Percentiles rank a stretch among this genome's conserved stretches.
Conservation (phyloP, 1,139 yeast genomes). For the Suhomyces ambrosiae region DNA sequence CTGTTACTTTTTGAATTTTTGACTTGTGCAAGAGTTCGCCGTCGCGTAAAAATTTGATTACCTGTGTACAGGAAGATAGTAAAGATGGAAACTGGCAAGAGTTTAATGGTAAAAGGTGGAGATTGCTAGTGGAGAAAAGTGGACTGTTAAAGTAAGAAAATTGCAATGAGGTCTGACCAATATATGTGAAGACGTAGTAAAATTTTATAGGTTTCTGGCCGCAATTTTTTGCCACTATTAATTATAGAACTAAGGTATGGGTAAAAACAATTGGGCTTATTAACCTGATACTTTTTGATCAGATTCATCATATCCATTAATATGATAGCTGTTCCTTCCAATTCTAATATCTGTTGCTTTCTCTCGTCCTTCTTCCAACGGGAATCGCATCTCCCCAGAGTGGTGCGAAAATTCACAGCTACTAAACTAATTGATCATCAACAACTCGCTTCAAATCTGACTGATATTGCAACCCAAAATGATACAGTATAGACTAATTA, state of each 20-base stretch:
- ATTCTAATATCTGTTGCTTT: background rate
- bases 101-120: background rate
- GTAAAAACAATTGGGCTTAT: no score
- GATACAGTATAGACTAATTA: background rate
- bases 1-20: no score
- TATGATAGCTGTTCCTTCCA: no score
- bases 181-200: no score
- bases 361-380: background rate
- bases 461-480: background rate
- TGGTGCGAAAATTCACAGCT: slow-evolving; percentile 1
- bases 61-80: slow-evolving; percentile 7
- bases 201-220: background rate
- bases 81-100: background rate
- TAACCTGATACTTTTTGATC: no score
- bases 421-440: no score
- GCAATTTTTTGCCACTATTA: background rate
- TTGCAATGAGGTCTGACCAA: no score
- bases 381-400: background rate
- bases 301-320: no score
- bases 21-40: no score
- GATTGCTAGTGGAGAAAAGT: no score
- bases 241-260: no score
- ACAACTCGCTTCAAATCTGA: background rate
- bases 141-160: no score
- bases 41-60: slow-evolving; percentile 11